Base-by-base conservation (phyloP, 192 early-diverging fungal species). In the Spizellomyces sp. region DNA sequence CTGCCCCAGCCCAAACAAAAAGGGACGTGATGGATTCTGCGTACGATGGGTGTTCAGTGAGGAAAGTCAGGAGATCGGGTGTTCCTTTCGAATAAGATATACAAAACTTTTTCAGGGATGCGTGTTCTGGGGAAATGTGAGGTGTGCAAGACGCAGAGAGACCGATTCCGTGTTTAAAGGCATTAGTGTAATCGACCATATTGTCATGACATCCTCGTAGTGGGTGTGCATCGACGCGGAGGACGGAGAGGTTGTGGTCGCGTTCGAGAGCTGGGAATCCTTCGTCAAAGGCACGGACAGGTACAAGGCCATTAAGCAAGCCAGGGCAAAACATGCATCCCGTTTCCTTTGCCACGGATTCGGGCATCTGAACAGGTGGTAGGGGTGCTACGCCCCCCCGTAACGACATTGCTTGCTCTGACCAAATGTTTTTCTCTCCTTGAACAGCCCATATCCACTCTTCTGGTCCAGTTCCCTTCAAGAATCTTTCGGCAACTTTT, bases 141-240 rank as follows among this genome's bases (percentile, higher is more conserved):
- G 17, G 59, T 36, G 17, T 0, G 4, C 59, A 17, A 15, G 14
- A 15, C 4, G 59, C 59, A 4, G 17, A 17, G 17, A 61, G 59
- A 41, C 59, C 59, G 59, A 15, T 15, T 15, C 59, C 59, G 17
- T 19, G 22, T 27, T 61, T 41, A 42, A 61, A 61, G 4, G 59
- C 42, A 41, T 15, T 61, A 19, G 15, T 15, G 59, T 61, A 61
- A 41, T 61, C 59, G 42, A 9, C 17, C 5, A 61, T 41, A 42
- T 61, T 61, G 5, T 19, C 17, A 41, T 14, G 15, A 41, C 59
- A 27, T 4, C 59, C 36, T 14, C 59, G 59, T 41, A 61, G 36
- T 42, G 59, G 59, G 9, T 61, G 59, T 5, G 59, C 59, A 61
- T 61, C 59, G 42, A 61, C 59, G 15, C 59, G 59, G 17, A 42